phyloP scores from a whole-genome alignment of 352 stramenopile genomes.

The Pythium utonaiense region DNA sequence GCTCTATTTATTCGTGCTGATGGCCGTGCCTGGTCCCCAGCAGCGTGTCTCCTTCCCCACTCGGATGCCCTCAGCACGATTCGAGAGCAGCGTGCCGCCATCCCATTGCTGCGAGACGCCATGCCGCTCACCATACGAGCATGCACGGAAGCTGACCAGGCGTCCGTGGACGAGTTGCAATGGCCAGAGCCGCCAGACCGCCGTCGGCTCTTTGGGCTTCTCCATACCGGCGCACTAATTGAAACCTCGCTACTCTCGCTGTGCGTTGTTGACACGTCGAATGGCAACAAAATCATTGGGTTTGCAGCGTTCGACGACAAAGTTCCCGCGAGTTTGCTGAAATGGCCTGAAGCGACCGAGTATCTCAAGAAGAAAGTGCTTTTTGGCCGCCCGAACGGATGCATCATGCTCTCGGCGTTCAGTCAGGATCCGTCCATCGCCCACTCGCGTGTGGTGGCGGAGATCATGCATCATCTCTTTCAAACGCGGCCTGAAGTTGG shows the following conservation, averaged over 20 bases:
- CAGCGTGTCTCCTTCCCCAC: not conserved
- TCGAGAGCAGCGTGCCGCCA: not conserved
- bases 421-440: conserved; percentile 27
- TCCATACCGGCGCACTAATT: conserved; percentile 54
- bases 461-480: conserved; percentile 48
- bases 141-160: conserved; percentile 40
- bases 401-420: conserved; percentile 51
- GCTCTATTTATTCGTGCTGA: too few species aligned
- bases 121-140: conserved; percentile 36
- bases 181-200: conserved; percentile 37
- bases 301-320: conserved; percentile 69
- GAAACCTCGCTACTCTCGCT: conserved; percentile 56
- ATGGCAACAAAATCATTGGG: conserved; percentile 22
- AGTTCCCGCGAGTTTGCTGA: conserved; percentile 35
- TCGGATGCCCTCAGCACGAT: not conserved
- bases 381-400: conserved; percentile 46
- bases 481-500: conserved; percentile 31
- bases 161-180: conserved; percentile 37
- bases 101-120: not conserved
- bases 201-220: conserved; percentile 56
- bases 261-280: conserved; percentile 28
- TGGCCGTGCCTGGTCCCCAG: too few species aligned
- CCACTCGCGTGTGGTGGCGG: conserved; percentile 25
- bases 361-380: conserved; percentile 61
- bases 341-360: conserved; percentile 56